Evolutionary conservation across 2,329 filamentous ascomycete genomes (phyloP).

Genomic region (Venturiaceae sp.): DNA sequence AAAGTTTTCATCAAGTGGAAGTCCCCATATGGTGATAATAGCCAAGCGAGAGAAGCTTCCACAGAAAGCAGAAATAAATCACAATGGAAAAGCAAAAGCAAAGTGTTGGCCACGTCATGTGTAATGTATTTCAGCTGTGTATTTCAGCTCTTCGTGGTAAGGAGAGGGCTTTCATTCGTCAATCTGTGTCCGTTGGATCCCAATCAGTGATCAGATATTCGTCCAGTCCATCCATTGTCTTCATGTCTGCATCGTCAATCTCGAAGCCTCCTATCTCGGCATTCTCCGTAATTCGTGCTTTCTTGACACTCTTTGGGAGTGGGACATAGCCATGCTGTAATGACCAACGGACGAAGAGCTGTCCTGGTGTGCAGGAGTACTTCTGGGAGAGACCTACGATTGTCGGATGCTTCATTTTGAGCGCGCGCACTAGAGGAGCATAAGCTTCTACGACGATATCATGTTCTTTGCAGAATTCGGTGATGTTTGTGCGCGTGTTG

Average conservation of each 20-base stretch:
- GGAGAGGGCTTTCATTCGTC: background rate
- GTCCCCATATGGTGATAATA: background rate
- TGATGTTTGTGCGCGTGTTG: slow-evolving; percentile 62
- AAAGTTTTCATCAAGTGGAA: background rate
- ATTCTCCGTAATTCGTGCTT: slow-evolving; percentile 56
- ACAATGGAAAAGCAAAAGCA: too few species aligned
- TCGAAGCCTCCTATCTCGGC: slow-evolving; percentile 49
- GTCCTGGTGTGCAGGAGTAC: slow-evolving; percentile 61
- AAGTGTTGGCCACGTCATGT: too few species aligned
- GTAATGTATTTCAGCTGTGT: too few species aligned
- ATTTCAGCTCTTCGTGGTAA: too few species aligned
- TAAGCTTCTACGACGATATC: slow-evolving; percentile 69
- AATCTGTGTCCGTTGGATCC: background rate
- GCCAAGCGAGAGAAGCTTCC: background rate
- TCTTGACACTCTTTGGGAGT: slow-evolving; percentile 61
- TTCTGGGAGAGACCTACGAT: slow-evolving; percentile 54
- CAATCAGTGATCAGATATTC: slow-evolving; percentile 59
- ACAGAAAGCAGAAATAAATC: too few species aligned
- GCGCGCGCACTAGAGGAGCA: slow-evolving; percentile 62
- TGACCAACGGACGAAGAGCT: slow-evolving; percentile 70
- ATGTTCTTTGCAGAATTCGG: slow-evolving; percentile 54
- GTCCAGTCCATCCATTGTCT: slow-evolving; percentile 53
- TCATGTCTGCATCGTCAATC: slow-evolving; percentile 55
- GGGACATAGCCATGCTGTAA: slow-evolving; percentile 65
- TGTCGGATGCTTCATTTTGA: slow-evolving; percentile 58